Conservation (phyloP, 805 yeast species). For the Pichia thaimueangensis region DNA sequence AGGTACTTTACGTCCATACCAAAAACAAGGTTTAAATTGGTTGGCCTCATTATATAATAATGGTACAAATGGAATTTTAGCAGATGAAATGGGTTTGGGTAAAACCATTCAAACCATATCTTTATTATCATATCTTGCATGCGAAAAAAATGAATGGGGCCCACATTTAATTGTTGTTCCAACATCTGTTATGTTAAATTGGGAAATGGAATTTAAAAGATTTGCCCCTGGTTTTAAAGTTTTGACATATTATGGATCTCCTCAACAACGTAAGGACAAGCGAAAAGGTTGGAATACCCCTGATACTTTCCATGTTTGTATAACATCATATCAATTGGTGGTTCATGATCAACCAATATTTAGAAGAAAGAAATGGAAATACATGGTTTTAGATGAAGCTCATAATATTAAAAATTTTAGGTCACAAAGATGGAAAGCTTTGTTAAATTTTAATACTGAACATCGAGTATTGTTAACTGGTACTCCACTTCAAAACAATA, state of each 20-base stretch:
- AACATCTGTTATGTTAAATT: conserved; percentile 91
- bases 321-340: conserved; percentile 95
- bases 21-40: conserved; percentile 96
- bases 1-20: conserved; percentile 84
- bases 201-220: conserved; percentile 99
- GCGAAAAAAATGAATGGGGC: conserved; percentile 94
- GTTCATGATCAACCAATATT: conserved; percentile 95
- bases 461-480: conserved; percentile 87
- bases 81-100: conserved; percentile 98
- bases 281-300: conserved; percentile 97
- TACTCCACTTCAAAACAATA: conserved; percentile 92
- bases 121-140: conserved; percentile 78
- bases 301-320: conserved; percentile 93
- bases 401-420: conserved; percentile 95
- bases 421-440: conserved; percentile 95
- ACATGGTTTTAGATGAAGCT: conserved; percentile 96
- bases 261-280: conserved; percentile 92
- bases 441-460: conserved; percentile 88
- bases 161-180: conserved; percentile 97
- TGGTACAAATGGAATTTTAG: conserved; percentile 91
- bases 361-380: conserved; percentile 88
- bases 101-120: conserved; percentile 96
- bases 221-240: conserved; percentile 98
- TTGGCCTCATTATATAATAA: conserved; percentile 87
- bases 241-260: conserved; percentile 91